A percentile compares a stretch with the other conserved stretches of the same genome.
phyloP scores from a whole-genome alignment of 2,329 filamentous ascomycete genomes.

The Xylariales sp. region DNA sequence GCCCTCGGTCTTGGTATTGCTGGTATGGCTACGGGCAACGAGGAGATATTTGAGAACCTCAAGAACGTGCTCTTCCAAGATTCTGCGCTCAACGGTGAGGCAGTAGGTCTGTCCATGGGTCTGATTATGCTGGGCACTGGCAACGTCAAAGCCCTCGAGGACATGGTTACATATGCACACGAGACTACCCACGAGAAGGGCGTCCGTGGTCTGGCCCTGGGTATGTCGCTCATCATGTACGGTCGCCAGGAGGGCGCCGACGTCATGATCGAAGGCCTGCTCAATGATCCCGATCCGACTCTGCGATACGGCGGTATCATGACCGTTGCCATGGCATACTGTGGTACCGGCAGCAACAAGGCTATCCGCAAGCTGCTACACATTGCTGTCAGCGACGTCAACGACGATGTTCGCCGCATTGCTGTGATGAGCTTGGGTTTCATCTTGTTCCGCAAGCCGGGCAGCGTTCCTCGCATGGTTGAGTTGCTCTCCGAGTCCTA shows the following conservation, averaged over 20 bases:
- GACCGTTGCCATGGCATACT: constrained; percentile 97
- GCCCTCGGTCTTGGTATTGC: constrained; percentile 93
- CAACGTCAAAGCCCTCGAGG: constrained; percentile 85
- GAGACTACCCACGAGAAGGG: constrained; percentile 99
- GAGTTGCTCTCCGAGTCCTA: constrained; percentile 97
- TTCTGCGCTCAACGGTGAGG: constrained; percentile 94
- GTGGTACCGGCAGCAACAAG: constrained; percentile 96
- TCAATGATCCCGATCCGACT: constrained; percentile 90
- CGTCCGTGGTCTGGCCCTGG: constrained; percentile 88
- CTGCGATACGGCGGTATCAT: constrained; percentile 96
- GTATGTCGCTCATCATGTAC: constrained; percentile 99
- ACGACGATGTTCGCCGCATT: constrained; percentile 91
- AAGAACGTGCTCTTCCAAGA: constrained; percentile 87
- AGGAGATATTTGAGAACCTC: constrained; percentile 86
- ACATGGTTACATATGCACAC: constrained; percentile 97
- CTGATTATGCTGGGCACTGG: constrained; percentile 98
- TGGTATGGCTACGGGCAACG: constrained; percentile 92
- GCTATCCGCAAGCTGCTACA: constrained; percentile 94
- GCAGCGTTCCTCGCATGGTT: constrained; percentile 96
- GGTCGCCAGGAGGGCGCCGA: constrained; percentile 92
- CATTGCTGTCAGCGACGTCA: constrained; percentile 95
- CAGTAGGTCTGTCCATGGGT: constrained; percentile 92
- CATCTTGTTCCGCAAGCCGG: constrained; percentile 96
- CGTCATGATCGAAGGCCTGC: constrained; percentile 85
- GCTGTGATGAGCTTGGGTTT: constrained; percentile 98